Evolutionary conservation across 2,329 filamentous ascomycete species (phyloP), one percentile per base, ranked within the genome.

Genomic region (Diaporthe ilicicola): DNA sequence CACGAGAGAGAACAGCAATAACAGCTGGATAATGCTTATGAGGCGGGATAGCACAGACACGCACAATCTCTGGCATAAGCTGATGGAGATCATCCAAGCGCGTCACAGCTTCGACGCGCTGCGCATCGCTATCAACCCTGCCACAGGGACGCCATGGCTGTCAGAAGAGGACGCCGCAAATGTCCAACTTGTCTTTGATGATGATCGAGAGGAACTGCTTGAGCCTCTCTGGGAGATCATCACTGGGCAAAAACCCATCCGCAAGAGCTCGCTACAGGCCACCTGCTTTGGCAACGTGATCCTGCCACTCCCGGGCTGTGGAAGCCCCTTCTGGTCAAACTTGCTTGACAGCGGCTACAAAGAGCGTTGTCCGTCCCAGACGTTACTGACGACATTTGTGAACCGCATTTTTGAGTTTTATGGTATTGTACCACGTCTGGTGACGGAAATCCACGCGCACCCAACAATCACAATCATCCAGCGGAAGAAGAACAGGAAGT

Each of bases 31-130:
- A n/a, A 73, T 78, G 68, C 50, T 79, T 10, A 75, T 76, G 13
- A 69, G 72, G 44, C 71, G 77, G 5, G 77, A 79, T 69, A 73
- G 73, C 34, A 76, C 27, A 3, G 44, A 76, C 61, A 65, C 69
- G 46, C 61, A 65, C n/a, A 78, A 79, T 69, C 56, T 78, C 29
- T 79, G 75, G 74, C 77, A 78, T 54, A 76, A 76, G 56, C 54
- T 77, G 29, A 75, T 78, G 74, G 77, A 78, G 72, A 67, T 78
- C 12, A 77, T 76, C 76, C 74, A 77, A n/a, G 74, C 76, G 5
- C 72, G 74, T 22, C 55, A 77, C 19, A 76, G 74, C 12, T 44
- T 79, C 29, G 76, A 78, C 42, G 69, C 70, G 6, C 70, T 78
- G 24, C 69, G 71, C 17, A 70, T 74, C 39, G 73, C 77, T 5